Evolutionary conservation across 805 yeast genomes (phyloP), one percentile per base, ranked within the genome.

Genomic region (Barnettozyma siamensis): DNA sequence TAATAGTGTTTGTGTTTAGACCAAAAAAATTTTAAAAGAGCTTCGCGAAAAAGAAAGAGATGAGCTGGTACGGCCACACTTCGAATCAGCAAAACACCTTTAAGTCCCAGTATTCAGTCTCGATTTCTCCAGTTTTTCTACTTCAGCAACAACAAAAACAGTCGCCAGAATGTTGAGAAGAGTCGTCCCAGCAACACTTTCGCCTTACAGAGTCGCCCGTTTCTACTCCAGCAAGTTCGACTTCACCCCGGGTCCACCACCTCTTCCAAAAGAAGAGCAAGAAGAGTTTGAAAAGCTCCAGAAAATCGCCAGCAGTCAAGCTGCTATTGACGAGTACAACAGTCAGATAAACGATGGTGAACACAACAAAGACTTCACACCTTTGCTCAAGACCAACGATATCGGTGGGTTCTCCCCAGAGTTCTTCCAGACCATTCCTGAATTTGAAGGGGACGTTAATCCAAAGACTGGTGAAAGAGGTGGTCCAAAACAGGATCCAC

Each of bases 401-500:
- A 73, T 83, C 36, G 84, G 85, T 7, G 65, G 70, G 5, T 75
- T 81, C 51, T 79, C 83, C 2, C 83, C 89, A 2, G 85, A 77
- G 42, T 77, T 71, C 49, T 72, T 83, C 59, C 78, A 83, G 60
- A 81, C 88, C 4, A 81, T 88, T 41, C 95, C 96, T 2, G 99
- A 93, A 57, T 93, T 93, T 58, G 96, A 89, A 63, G 99, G 99
- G 2, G 89, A 88, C 47, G 78, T 73, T 15, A 93, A 93, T 58
- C 99, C 99, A 0, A 74, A 69, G 43, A 93, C 99, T 1, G 99
- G 99, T 3, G 99, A 93, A 64, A 71, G 83, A 18, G 96, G 96
- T 36, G 99, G 99, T 0, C 99, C 99, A 20, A 93, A 93, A 57
- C 98, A 93, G 62, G 97, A 93, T 57, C 99, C 99, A 1, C 70